Percentiles rank a stretch among this genome's conserved stretches.
phyloP scores from a whole-genome alignment of 2,329 filamentous ascomycete species.

The Escovopsis sp. region DNA sequence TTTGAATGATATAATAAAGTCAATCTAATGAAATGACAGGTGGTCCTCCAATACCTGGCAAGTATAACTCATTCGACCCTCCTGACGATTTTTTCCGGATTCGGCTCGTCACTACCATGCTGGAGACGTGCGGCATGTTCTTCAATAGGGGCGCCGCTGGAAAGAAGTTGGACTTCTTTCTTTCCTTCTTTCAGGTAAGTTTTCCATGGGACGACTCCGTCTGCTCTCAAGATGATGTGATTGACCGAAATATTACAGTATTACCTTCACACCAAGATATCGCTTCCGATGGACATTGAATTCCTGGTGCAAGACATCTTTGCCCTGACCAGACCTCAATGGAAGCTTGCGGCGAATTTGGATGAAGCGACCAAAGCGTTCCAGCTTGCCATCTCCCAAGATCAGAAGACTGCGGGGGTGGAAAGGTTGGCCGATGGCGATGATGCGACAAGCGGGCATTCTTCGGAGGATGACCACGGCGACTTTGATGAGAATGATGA shows the following conservation, averaged over 20 bases:
- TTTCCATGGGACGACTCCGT: too few species aligned
- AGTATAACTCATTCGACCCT: conserved; percentile 63
- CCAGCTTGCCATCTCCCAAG: conserved; percentile 74
- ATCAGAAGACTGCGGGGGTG: conserved; percentile 65
- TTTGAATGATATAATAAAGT: background rate
- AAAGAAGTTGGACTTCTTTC: conserved; percentile 95
- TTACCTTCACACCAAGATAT: conserved; percentile 82
- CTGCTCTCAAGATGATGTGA: too few species aligned
- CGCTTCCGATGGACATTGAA: conserved; percentile 90
- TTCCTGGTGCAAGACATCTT: conserved; percentile 93
- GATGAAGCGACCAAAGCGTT: conserved; percentile 77
- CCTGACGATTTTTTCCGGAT: conserved; percentile 96
- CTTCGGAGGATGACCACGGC: conserved; percentile 62
- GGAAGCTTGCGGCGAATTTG: conserved; percentile 69
- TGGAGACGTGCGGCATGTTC: conserved; percentile 93
- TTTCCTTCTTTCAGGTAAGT: conserved; percentile 75
- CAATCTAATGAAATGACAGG: conserved; percentile 27
- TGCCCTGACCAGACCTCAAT: conserved; percentile 71
- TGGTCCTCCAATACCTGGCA: conserved; percentile 67
- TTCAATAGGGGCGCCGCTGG: conserved; percentile 87
- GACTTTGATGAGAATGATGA: conserved; percentile 52
- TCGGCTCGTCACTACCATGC: conserved; percentile 70
- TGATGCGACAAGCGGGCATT: conserved; percentile 53
- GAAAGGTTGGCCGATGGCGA: conserved; percentile 59
- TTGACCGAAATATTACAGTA: conserved; percentile 40